These are phyloP conservation scores for Globisporangium alternatum DNA, from an alignment of 352 stramenopile genomes.

Conservation along the genomic window DNA sequence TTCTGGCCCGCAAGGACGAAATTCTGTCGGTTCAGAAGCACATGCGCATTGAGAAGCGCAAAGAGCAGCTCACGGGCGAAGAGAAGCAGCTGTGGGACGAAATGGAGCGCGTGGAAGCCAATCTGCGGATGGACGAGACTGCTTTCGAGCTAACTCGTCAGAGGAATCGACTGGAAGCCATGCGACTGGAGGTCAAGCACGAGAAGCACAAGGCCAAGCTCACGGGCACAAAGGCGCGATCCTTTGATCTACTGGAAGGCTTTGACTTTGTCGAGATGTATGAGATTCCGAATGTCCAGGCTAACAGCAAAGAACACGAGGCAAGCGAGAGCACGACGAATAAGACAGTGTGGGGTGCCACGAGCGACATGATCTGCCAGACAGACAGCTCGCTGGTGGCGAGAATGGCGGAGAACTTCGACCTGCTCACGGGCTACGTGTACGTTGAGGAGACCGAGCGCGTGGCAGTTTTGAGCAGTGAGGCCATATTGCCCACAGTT, in stretches of 20 bases:
- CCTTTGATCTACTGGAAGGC: constrained; percentile 13
- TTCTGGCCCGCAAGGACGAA: constrained; percentile 43
- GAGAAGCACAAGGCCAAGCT: background rate
- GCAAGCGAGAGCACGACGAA: background rate
- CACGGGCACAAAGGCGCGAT: constrained; percentile 10
- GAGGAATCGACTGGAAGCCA: constrained; percentile 44
- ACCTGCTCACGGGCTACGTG: constrained; percentile 19
- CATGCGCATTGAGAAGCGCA: constrained; percentile 49
- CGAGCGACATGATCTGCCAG: constrained; percentile 13
- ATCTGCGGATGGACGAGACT: constrained; percentile 36
- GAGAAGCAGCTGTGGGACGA: constrained; percentile 46
- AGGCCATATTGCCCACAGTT: background rate
- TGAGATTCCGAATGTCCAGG: background rate
- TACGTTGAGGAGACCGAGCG: constrained; percentile 22
- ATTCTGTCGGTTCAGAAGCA: constrained; percentile 41
- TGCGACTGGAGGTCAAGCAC: constrained; percentile 40
- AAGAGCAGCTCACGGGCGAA: constrained; percentile 35
- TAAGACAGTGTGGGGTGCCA: constrained; percentile 7
- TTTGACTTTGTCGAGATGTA: constrained; percentile 40
- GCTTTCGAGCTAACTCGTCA: constrained; percentile 39
- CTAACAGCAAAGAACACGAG: background rate
- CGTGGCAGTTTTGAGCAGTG: background rate
- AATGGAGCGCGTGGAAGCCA: constrained; percentile 41
- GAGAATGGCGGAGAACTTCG: constrained; percentile 2
- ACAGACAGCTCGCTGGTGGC: constrained; percentile 9